phyloP scores from a whole-genome alignment of 805 yeast genomes.

The Middelhovenomyces tepae region DNA sequence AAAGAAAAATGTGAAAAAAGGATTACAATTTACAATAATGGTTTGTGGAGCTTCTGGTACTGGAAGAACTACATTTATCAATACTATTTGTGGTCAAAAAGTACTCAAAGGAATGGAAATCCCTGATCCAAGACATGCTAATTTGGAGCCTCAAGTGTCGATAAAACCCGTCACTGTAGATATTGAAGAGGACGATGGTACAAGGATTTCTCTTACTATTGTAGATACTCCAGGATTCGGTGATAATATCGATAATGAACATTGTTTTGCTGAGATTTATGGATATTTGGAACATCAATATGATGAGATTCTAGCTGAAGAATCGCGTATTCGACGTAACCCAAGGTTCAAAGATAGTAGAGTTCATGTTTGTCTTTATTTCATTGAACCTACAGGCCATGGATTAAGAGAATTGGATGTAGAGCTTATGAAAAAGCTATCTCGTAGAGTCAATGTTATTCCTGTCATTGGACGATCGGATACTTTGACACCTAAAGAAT shows the following conservation, averaged over 20 bases:
- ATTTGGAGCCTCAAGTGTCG: constrained; percentile 29
- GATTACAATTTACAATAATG: constrained; percentile 56
- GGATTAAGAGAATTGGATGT: constrained; percentile 63
- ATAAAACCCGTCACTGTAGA: constrained; percentile 45
- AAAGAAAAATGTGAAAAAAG: constrained; percentile 53
- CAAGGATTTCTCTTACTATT: constrained; percentile 43
- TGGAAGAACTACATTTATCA: constrained; percentile 67
- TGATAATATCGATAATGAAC: constrained; percentile 58
- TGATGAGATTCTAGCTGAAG: constrained; percentile 65
- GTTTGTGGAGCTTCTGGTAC: constrained; percentile 66
- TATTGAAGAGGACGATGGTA: constrained; percentile 44
- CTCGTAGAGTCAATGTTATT: constrained; percentile 68
- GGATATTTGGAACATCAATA: constrained; percentile 61
- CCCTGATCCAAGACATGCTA: constrained; percentile 28
- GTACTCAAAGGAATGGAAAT: constrained; percentile 27
- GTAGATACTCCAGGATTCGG: constrained; percentile 75
- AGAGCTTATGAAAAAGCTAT: constrained; percentile 56
- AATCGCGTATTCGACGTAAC: constrained; percentile 63
- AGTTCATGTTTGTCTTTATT: constrained; percentile 71
- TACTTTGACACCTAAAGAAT: constrained; percentile 59
- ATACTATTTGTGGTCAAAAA: constrained; percentile 48
- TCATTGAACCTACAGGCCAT: constrained; percentile 54
- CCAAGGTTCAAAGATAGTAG: constrained; percentile 64
- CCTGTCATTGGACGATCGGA: constrained; percentile 82
- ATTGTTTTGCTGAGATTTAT: constrained; percentile 41